Evolutionary conservation across 257 asterid species (phyloP), one percentile per base, ranked within the genome.

Genomic region (Marsdenia floribunda): DNA sequence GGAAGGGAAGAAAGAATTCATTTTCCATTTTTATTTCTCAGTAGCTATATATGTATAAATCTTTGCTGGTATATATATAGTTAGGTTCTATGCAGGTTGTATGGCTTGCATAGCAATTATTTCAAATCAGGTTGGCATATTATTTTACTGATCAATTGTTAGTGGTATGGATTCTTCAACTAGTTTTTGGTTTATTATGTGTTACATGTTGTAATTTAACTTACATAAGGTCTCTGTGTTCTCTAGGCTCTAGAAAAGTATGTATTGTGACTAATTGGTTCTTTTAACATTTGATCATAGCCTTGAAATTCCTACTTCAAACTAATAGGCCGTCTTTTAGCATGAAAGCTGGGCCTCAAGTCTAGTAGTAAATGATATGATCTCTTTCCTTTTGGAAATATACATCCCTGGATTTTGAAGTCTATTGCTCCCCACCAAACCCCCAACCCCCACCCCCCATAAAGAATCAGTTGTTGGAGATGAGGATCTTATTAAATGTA

Each of bases 401-500:
- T 53, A 61, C 42, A 40, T 67, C 68, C 42, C 24, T 16, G 26
- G 15, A 66, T 22, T 53, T 54, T 53, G 24, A 29, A 33, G 3
- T 54, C 11, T 55, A 11, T 18, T 71, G 66, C 53, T 54, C 18
- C 9, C 24, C 57, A 0, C 57, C 18, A 11, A 13, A n/a, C n/a
- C n/a, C n/a, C n/a, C n/a, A n/a, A n/a, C n/a, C n/a, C 19, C 4
- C 57, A 3, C n/a, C 18, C 3, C 55, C 55, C 57, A 52, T 6
- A 16, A 15, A 52, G 14, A 52, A 15, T 86, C 84, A 63, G 76
- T 82, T 67, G 79, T 90, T 73, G 96, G 97, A 64, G 93, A 90
- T 42, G 96, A 90, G 78, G 97, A 91, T 80, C 90, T 91, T 72
- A 88, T 91, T 55, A 91, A 91, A 79, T 91, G 95, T 26, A 95